Conservation (phyloP, 768 basidiomycete species). For the Lentinus brumalis region DNA sequence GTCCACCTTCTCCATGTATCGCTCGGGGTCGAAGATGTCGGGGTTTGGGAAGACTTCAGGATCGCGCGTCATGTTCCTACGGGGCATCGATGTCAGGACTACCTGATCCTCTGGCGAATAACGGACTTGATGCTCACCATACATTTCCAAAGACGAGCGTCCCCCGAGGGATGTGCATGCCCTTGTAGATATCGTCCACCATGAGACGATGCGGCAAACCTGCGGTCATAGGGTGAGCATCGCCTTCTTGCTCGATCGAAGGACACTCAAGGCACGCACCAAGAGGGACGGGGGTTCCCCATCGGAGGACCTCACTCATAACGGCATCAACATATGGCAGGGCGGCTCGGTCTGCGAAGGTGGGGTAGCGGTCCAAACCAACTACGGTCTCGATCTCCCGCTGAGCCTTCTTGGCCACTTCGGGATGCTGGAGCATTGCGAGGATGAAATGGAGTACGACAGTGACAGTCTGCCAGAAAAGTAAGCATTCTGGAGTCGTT, state of each 20-base stretch:
- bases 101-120: neutral
- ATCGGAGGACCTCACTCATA: conserved; percentile 56
- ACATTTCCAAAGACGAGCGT: conserved; percentile 65
- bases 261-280: conserved; percentile 34
- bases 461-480: conserved; percentile 49
- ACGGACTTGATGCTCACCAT: conserved; percentile 40
- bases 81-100: neutral
- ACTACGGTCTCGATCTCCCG: conserved; percentile 65
- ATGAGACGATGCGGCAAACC: conserved; percentile 65
- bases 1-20: conserved; percentile 42
- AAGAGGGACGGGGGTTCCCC: conserved; percentile 59
- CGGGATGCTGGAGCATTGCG: conserved; percentile 65
- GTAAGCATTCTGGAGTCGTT: neutral
- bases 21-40: conserved; percentile 53
- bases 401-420: conserved; percentile 58
- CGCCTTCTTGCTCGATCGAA: neutral
- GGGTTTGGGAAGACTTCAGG: conserved; percentile 53
- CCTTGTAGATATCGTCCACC: conserved; percentile 66
- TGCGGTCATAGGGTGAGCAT: conserved; percentile 25
- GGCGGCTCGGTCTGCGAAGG: conserved; percentile 52
- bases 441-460: conserved; percentile 62
- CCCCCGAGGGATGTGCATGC: conserved; percentile 61
- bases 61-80: conserved; percentile 36
- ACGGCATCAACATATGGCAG: conserved; percentile 64
- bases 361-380: conserved; percentile 58